Evolutionary conservation across 2,329 filamentous ascomycete genomes (phyloP).

Genomic region (Byssoonygena ceratinophila): DNA sequence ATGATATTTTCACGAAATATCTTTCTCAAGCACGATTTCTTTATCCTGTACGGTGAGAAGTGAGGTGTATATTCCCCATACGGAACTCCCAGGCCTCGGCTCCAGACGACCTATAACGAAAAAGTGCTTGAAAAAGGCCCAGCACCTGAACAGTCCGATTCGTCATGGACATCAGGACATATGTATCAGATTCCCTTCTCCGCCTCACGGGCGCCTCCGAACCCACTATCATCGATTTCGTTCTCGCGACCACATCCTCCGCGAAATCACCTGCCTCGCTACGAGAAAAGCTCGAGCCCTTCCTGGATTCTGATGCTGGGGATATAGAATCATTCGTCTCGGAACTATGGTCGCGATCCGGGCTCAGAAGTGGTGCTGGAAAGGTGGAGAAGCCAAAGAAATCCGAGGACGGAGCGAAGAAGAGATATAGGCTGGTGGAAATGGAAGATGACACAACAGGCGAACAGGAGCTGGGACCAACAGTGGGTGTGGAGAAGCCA

Average conservation of each 20-base stretch:
- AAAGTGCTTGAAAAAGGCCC: background rate
- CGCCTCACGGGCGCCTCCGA: conserved; percentile 47
- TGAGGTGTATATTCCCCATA: too few species aligned
- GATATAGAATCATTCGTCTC: conserved; percentile 41
- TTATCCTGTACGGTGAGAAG: background rate
- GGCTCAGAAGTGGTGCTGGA: conserved; percentile 19
- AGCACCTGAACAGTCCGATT: background rate
- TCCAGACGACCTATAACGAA: too few species aligned
- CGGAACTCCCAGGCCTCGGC: too few species aligned
- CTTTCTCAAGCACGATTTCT: background rate
- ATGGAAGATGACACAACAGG: conserved; percentile 41
- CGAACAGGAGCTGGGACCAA: conserved; percentile 24
- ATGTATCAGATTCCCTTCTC: conserved; percentile 43
- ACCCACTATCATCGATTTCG: conserved; percentile 47
- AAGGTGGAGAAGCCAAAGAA: conserved; percentile 15
- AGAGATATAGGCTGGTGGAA: conserved; percentile 45
- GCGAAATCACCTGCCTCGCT: conserved; percentile 41
- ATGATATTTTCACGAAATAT: background rate
- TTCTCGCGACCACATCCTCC: conserved; percentile 44
- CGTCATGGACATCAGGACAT: conserved; percentile 32
- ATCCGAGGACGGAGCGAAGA: conserved; percentile 29
- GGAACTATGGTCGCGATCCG: conserved; percentile 35
- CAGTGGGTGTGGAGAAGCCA: conserved; percentile 24
- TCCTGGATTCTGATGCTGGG: conserved; percentile 40
- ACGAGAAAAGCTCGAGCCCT: conserved; percentile 42